Evolutionary conservation across 2,329 filamentous ascomycete genomes (phyloP).

Genomic region (Claviceps quebecensis): DNA sequence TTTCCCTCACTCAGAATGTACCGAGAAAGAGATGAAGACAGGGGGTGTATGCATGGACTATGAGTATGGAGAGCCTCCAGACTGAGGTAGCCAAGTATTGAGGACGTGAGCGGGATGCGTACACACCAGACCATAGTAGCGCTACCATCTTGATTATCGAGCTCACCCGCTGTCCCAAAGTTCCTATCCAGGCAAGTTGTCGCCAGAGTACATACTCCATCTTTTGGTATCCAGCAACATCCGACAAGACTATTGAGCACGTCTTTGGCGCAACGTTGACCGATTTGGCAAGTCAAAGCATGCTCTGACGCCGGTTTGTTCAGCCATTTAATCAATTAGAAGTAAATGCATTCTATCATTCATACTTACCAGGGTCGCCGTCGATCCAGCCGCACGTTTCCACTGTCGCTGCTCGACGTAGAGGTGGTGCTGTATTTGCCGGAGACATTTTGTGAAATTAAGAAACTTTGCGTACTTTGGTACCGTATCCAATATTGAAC

Average conservation of each 20-base stretch:
- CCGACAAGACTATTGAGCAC: conserved; percentile 8
- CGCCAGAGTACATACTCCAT: conserved; percentile 6
- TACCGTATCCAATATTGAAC: not conserved
- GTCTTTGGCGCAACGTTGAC: conserved; percentile 11
- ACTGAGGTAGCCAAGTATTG: not conserved
- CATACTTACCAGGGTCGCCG: conserved; percentile 7
- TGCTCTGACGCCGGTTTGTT: conserved; percentile 4
- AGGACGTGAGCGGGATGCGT: too few relatives aligned
- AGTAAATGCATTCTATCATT: not conserved
- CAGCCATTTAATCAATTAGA: not conserved
- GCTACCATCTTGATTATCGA: not conserved
- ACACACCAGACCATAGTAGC: conserved; percentile 5
- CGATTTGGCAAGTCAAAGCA: conserved; percentile 9
- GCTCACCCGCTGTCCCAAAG: not conserved
- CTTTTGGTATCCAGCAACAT: conserved; percentile 9
- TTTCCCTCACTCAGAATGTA: not conserved
- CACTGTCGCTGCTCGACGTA: not conserved
- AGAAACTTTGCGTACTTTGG: not conserved
- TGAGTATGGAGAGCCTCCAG: not conserved
- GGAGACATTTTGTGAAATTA: not conserved
- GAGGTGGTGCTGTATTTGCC: not conserved
- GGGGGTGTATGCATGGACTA: not conserved
- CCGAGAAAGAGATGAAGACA: not conserved
- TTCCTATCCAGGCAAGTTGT: conserved; percentile 9
- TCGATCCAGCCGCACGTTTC: conserved; percentile 12